Evolutionary conservation across 2,329 filamentous ascomycete genomes (phyloP).

Genomic region (Aspergillus fijiensis): DNA sequence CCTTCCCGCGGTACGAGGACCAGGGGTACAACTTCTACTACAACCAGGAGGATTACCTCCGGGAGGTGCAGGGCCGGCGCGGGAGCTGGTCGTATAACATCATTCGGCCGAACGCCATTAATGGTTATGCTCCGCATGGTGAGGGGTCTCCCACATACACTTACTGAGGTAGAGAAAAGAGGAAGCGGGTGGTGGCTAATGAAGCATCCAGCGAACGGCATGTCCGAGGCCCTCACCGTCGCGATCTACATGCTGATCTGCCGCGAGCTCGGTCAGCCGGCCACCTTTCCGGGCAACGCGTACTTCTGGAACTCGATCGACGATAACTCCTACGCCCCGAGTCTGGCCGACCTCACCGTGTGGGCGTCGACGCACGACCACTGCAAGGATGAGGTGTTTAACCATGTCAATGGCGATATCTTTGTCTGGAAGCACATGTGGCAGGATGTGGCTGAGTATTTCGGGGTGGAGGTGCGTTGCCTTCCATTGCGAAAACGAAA

Average conservation of each 20-base stretch:
- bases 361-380: slow-evolving; percentile 23
- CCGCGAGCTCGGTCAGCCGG: slow-evolving; percentile 20
- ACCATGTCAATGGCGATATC: slow-evolving; percentile 29
- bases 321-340: slow-evolving; percentile 29
- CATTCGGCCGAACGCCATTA: slow-evolving; percentile 31
- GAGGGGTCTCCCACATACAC: not conserved
- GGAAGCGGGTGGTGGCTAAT: not conserved
- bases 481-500: too few relatives aligned
- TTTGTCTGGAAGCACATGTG: slow-evolving; percentile 31
- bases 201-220: slow-evolving; percentile 24
- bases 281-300: slow-evolving; percentile 28
- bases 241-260: slow-evolving; percentile 31
- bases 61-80: slow-evolving; percentile 14
- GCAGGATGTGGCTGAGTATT: slow-evolving; percentile 22
- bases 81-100: slow-evolving; percentile 29
- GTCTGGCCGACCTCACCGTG: slow-evolving; percentile 29
- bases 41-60: slow-evolving; percentile 24
- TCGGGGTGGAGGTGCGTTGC: slow-evolving; percentile 21
- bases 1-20: slow-evolving; percentile 20
- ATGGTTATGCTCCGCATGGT: slow-evolving; percentile 30
- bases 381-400: slow-evolving; percentile 29
- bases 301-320: slow-evolving; percentile 30
- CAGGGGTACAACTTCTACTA: slow-evolving; percentile 25
- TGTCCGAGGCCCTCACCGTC: slow-evolving; percentile 30
- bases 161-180: too few relatives aligned